Evolutionary conservation across 1,284 basidiomycete species (phyloP), one percentile per base, ranked within the genome.

Genomic region (Ganoderma boninense): DNA sequence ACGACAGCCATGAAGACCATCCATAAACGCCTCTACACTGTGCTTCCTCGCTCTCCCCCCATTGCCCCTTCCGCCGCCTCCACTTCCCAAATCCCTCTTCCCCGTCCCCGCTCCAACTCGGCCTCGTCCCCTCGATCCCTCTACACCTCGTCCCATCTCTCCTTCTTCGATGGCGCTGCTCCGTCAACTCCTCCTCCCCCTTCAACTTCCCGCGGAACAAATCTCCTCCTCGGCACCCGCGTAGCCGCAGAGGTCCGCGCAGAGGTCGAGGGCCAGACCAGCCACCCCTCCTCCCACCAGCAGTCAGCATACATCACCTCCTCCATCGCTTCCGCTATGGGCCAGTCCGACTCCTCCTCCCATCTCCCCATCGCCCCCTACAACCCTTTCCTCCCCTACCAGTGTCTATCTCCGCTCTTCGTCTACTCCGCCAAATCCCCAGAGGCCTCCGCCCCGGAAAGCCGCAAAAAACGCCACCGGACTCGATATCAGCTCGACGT

Each of bases 401-500:
- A 79, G 63, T 80, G 82, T 14, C 82, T 82, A 59, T 77, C 81
- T 0, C 79, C 82, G 42, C 77, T 79, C 67, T 71, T 82, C 67
- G 73, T 73, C 71, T 77, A 78, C 74, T 69, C 75, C 66, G 71
- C 78, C 56, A 75, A 79, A 69, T 75, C 79, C 46, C 75, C 79
- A 70, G 72, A 79, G n/a, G 64, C 76, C 29, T 69, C 74, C 38
- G 67, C 69, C 10, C 71, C 74, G 54, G 65, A 74, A 3, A 68
- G 68, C 42, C 68, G 71, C 54, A 75, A 77, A 69, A 85, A 83
- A 78, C 80, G 80, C 20, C 83, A 84, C 38, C 79, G 84, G 4
- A 81, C 85, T 54, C 84, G 84, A 23, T 93, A 89, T 74, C 89
- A 90, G 68, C 85, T 93, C 26, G 90, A 92, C 67, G 88, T 89